A percentile compares a stretch with the other conserved stretches of the same genome.
phyloP scores from a whole-genome alignment of 192 early-diverging fungal species.

The Mortierella claussenii region DNA sequence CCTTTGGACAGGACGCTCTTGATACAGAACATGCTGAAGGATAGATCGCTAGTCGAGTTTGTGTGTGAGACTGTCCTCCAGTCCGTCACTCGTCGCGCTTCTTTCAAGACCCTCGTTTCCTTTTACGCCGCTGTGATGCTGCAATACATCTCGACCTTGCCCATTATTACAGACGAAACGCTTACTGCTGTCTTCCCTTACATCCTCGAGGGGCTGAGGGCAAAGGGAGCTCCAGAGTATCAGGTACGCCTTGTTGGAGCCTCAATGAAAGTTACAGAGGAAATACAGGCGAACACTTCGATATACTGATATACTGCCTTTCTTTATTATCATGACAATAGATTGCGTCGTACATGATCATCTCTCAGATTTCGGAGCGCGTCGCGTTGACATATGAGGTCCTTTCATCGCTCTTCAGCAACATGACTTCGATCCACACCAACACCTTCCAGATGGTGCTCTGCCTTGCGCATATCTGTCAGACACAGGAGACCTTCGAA shows the following conservation, averaged over 20 bases:
- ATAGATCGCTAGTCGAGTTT: slow-evolving; percentile 79
- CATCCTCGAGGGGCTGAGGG: slow-evolving; percentile 62
- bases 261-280: background rate
- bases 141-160: slow-evolving; percentile 61
- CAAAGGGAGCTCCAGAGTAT: slow-evolving; percentile 56
- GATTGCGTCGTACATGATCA: slow-evolving; percentile 72
- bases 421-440: slow-evolving; percentile 50
- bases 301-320: background rate
- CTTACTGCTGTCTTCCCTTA: slow-evolving; percentile 69
- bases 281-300: background rate
- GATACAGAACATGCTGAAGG: slow-evolving; percentile 73
- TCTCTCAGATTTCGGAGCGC: slow-evolving; percentile 69
- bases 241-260: slow-evolving; percentile 29
- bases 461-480: slow-evolving; percentile 62
- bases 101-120: slow-evolving; percentile 68
- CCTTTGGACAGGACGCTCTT: slow-evolving; percentile 77
- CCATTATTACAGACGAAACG: slow-evolving; percentile 63
- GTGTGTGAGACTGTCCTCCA: slow-evolving; percentile 73
- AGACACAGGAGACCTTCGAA: slow-evolving; percentile 61
- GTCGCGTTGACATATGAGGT: slow-evolving; percentile 58
- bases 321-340: slow-evolving; percentile 3
- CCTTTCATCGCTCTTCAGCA: slow-evolving; percentile 54
- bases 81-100: slow-evolving; percentile 40
- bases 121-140: slow-evolving; percentile 75
- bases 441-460: slow-evolving; percentile 54